A percentile compares a stretch with the other conserved stretches of the same genome.
These are phyloP conservation scores for Talaromyces sp. DNA, from an alignment of 2,329 filamentous ascomycete genomes.

Conservation along the genomic window DNA sequence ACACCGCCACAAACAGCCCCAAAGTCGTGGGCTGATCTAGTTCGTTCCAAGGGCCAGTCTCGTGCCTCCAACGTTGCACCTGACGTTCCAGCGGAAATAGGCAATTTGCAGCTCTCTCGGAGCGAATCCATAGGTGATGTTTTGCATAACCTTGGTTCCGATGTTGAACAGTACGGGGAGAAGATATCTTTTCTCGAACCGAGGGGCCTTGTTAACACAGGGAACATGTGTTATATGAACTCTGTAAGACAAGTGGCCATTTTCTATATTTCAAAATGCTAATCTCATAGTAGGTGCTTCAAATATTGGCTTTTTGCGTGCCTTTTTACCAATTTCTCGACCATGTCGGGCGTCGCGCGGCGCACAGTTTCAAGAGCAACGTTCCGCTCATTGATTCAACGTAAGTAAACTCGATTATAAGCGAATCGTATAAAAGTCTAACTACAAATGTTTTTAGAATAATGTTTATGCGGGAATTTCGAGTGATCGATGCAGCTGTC, in stretches of 20 bases:
- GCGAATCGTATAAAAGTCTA: slow-evolving; percentile 10
- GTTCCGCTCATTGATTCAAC: slow-evolving; percentile 92
- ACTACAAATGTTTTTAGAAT: slow-evolving; percentile 55
- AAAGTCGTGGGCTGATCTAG: slow-evolving; percentile 66
- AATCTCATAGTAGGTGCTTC: slow-evolving; percentile 63
- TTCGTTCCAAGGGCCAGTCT: slow-evolving; percentile 48
- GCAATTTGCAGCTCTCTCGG: slow-evolving; percentile 45
- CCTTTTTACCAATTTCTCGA: slow-evolving; percentile 95
- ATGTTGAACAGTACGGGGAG: slow-evolving; percentile 50
- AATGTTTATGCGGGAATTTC: slow-evolving; percentile 92
- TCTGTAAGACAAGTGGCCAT: slow-evolving; percentile 61
- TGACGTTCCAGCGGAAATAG: slow-evolving; percentile 25
- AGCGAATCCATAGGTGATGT: slow-evolving; percentile 69
- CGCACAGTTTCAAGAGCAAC: slow-evolving; percentile 90
- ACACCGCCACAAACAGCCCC: slow-evolving; percentile 46
- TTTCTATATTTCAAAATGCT: slow-evolving; percentile 19
- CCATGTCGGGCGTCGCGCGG: slow-evolving; percentile 75
- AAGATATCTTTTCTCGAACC: slow-evolving; percentile 84
- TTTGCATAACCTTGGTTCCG: slow-evolving; percentile 67
- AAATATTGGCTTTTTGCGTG: slow-evolving; percentile 88
- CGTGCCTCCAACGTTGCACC: slow-evolving; percentile 25
- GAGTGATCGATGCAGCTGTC: slow-evolving; percentile 72
- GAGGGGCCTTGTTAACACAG: slow-evolving; percentile 89
- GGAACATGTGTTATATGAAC: slow-evolving; percentile 99
- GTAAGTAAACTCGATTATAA: slow-evolving; percentile 49